phyloP scores from a whole-genome alignment of 192 early-diverging fungal species.

The Coemansia sp. region DNA sequence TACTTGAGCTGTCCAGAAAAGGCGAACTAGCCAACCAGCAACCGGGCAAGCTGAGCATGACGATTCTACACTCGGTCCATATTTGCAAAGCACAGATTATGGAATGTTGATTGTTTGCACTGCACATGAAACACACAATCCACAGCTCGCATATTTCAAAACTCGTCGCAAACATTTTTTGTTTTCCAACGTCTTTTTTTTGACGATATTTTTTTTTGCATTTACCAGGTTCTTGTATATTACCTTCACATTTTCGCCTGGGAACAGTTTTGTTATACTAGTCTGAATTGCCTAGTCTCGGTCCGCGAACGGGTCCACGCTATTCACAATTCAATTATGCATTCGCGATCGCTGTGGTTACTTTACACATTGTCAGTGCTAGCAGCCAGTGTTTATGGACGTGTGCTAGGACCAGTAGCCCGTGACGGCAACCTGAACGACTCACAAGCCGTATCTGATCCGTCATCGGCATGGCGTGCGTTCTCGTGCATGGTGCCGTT shows the following conservation, averaged over 20 bases:
- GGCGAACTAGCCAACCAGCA: no score
- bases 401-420: background rate
- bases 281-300: background rate
- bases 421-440: conserved; percentile 43
- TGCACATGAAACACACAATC: background rate
- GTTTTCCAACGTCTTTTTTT: no score
- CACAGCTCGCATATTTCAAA: no score
- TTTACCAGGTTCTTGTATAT: background rate
- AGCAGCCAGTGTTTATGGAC: background rate
- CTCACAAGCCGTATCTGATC: conserved; percentile 29
- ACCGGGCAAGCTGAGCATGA: no score
- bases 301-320: background rate
- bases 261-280: background rate
- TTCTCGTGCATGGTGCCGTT: conserved; percentile 51
- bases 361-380: background rate
- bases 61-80: no score
- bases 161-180: background rate
- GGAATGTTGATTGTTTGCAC: no score
- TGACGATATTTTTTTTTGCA: background rate
- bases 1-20: no score
- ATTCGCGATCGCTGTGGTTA: background rate
- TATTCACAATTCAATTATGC: background rate
- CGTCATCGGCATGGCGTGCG: conserved; percentile 42
- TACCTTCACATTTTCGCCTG: background rate
- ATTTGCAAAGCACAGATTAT: no score